Evolutionary conservation across 2,329 filamentous ascomycete genomes (phyloP).

Genomic region (Cladosporium sp.): DNA sequence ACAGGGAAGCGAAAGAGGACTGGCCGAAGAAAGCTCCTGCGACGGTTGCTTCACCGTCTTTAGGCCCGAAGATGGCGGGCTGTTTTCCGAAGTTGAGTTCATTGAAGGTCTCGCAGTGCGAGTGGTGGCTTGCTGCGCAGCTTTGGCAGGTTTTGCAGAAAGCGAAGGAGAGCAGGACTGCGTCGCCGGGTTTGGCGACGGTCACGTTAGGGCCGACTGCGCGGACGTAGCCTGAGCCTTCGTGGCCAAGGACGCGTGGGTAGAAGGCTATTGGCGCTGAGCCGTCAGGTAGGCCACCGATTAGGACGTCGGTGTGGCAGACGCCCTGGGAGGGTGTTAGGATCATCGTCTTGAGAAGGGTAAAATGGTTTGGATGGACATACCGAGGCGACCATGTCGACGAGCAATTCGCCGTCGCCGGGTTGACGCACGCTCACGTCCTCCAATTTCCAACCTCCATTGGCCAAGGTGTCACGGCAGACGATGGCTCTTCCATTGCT

Average conservation of each 20-base stretch:
- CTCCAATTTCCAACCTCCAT: constrained; percentile 39
- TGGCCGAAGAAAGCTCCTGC: constrained; percentile 48
- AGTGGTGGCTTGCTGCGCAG: constrained; percentile 43
- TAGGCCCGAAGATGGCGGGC: constrained; percentile 23
- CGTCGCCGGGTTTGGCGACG: constrained; percentile 42
- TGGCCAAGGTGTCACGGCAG: constrained; percentile 33
- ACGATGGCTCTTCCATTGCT: constrained; percentile 35
- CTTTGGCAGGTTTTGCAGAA: constrained; percentile 46
- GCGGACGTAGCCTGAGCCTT: constrained; percentile 50
- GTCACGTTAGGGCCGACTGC: constrained; percentile 40
- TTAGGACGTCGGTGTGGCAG: constrained; percentile 52
- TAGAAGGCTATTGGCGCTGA: constrained; percentile 38
- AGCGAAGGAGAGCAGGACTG: constrained; percentile 47
- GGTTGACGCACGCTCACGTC: constrained; percentile 35
- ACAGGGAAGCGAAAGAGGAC: constrained; percentile 40
- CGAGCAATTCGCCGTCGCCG: constrained; percentile 46
- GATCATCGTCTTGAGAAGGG: constrained; percentile 9
- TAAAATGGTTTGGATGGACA: not conserved
- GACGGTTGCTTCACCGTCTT: constrained; percentile 22
- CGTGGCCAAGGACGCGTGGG: constrained; percentile 50
- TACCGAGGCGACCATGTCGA: constrained; percentile 47
- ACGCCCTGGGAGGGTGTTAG: constrained; percentile 35
- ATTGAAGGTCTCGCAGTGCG: constrained; percentile 48
- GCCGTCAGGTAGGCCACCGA: constrained; percentile 37
- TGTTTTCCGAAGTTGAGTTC: constrained; percentile 41